A percentile compares a stretch with the other conserved stretches of the same genome.
These are phyloP conservation scores for Micractinium conductrix DNA, from an alignment of 139 green algal genomes.

Conservation along the genomic window DNA sequence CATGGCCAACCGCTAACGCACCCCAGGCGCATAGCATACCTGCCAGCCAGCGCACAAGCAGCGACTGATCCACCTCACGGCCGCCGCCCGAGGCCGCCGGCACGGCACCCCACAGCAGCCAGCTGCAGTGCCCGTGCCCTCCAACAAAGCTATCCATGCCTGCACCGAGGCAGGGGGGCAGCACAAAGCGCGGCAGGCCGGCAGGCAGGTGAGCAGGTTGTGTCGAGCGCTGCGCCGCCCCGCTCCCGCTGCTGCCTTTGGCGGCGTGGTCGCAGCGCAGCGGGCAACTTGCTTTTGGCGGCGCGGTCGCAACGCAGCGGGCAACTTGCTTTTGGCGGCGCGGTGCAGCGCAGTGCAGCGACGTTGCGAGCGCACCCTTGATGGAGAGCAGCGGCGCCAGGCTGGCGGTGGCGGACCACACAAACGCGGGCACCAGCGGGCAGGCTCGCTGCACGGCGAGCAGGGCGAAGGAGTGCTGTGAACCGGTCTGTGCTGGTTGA, in stretches of 20 bases:
- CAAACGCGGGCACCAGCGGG: conserved; percentile 17
- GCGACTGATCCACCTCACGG: conserved; percentile 14
- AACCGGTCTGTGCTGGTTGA: background rate
- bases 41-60: conserved; percentile 30
- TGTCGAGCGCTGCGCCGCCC: background rate
- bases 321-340: background rate
- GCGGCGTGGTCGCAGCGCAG: background rate
- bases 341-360: background rate
- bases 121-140: background rate
- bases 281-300: background rate
- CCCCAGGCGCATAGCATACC: background rate
- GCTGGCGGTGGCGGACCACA: conserved; percentile 13
- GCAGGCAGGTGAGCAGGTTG: background rate
- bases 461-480: no score
- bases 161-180: background rate
- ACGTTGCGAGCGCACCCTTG: background rate
- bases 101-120: conserved; percentile 16
- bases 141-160: conserved; percentile 13
- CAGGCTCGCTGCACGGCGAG: conserved; percentile 2
- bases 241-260: background rate
- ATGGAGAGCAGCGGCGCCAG: conserved; percentile 5
- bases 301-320: background rate
- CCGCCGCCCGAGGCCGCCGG: background rate
- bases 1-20: background rate
- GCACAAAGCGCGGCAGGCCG: background rate